Base-by-base conservation (phyloP, 331 rosid genomes). In the Spiraea crenata region DNA sequence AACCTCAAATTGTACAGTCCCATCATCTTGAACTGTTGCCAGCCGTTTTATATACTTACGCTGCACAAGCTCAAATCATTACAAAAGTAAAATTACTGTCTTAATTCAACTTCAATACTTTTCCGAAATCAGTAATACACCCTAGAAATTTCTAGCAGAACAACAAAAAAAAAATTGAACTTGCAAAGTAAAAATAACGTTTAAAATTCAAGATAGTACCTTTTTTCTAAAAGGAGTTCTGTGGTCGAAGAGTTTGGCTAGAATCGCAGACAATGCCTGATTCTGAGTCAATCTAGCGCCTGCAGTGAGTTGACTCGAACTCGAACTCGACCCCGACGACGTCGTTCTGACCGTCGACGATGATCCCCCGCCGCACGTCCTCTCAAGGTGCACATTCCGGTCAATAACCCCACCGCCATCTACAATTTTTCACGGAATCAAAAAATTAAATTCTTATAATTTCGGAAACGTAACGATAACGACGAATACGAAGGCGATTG, bases 1-100 rank as follows among this genome's bases (percentile, higher is more conserved):
- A 63, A 93, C 86, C 74, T 87, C 85, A 74, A 93, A 71, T 49
- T 85, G 86, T 45, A 93, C 84, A 3, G 97, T 87, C 17, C 97
- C 97, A 16, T 93, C 87, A 77, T 86, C 73, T 74, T 82, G 76
- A 19, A 93, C 84, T 58, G 58, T 67, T 31, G 84, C 83, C 51
- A 84, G 73, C 67, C 69, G 73, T 76, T 81, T 83, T 74, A 93
- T 73, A 85, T 74, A 84, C 75, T 70, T 83, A 38, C 81, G 68
- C 99, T 93, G 82, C 75, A 60, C 10, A 67, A 59, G 59, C 79
- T 74, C 57, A 50, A 71, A 63, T 74, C 4, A 42, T 52, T 34
- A n/a, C n/a, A n/a, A n/a, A n/a, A 25, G 31, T 25, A 25, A 25
- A 0, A 25, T 25, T 25, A 25, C 31, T 25, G 31, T 25, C 31